These are phyloP conservation scores for Sclerotinia spermophila DNA, from an alignment of 2,329 filamentous ascomycete species.

Conservation along the genomic window DNA sequence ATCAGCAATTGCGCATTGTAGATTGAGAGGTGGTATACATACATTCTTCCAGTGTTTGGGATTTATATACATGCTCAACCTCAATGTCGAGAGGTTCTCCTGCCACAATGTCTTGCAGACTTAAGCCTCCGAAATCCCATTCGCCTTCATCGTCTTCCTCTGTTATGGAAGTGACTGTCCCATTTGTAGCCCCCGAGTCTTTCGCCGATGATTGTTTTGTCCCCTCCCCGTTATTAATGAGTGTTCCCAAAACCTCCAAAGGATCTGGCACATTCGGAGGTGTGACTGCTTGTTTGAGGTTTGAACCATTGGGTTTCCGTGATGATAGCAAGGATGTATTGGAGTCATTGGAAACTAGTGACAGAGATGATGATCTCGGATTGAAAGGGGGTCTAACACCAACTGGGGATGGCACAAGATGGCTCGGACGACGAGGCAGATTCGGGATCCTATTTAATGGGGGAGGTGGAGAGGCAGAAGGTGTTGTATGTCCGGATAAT, in stretches of 20 bases:
- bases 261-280: conserved; percentile 61
- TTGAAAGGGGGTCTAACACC: conserved; percentile 64
- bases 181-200: conserved; percentile 2
- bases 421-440: conserved; percentile 62
- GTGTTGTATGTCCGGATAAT: conserved; percentile 66
- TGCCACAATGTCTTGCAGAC: conserved; percentile 57
- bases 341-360: conserved; percentile 74
- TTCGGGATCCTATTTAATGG: conserved; percentile 62
- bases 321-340: conserved; percentile 67
- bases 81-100: conserved; percentile 15
- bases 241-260: conserved; percentile 59
- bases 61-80: conserved; percentile 41
- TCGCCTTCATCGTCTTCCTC: conserved; percentile 58
- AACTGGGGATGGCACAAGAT: conserved; percentile 64
- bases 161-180: conserved; percentile 33
- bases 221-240: conserved; percentile 34
- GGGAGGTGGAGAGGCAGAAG: conserved; percentile 54
- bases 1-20: conserved; percentile 20
- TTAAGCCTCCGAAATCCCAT: conserved; percentile 75
- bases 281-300: conserved; percentile 55
- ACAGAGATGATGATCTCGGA: conserved; percentile 73
- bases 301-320: conserved; percentile 63
- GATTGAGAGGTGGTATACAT: conserved; percentile 39
- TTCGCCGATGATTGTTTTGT: conserved; percentile 20
- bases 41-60: conserved; percentile 71